These are phyloP conservation scores for Cryptomeria japonica DNA, from an alignment of 75 land plant genomes.

Conservation along the genomic window DNA sequence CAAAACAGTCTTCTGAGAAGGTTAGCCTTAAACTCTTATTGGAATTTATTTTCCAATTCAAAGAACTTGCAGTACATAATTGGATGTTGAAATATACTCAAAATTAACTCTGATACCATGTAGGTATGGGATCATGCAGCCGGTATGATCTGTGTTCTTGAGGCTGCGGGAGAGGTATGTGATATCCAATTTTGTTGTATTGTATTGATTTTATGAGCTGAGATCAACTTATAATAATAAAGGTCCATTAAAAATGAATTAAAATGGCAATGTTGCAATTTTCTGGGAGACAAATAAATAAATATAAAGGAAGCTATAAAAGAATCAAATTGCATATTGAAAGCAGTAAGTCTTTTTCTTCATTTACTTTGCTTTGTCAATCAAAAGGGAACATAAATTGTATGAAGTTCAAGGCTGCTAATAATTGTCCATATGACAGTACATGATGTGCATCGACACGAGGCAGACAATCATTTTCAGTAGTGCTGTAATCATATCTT, in stretches of 20 bases:
- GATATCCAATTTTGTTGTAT: background rate
- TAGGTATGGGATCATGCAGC: constrained; percentile 93
- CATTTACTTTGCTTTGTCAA: background rate
- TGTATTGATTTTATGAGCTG: background rate
- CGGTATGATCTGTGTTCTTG: constrained; percentile 76
- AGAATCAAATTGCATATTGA: background rate
- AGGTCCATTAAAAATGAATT: background rate
- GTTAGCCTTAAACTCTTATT: constrained; percentile 22
- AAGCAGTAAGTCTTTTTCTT: background rate
- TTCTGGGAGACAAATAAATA: background rate
- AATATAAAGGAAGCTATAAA: background rate
- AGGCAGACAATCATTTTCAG: background rate
- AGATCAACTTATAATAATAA: background rate
- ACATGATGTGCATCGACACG: background rate
- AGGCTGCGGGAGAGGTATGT: constrained; percentile 89
- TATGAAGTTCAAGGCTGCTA: background rate
- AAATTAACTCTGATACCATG: background rate
- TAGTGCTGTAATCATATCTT: background rate
- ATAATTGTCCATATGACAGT: background rate
- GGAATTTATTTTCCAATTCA: background rate
- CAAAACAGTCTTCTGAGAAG: constrained; percentile 44
- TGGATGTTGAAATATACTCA: background rate
- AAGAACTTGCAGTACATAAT: background rate
- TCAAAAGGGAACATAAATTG: background rate
- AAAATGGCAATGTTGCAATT: background rate